Evolutionary conservation across 208 protist species (phyloP).

Genomic region (Wallacemonas sp.): DNA sequence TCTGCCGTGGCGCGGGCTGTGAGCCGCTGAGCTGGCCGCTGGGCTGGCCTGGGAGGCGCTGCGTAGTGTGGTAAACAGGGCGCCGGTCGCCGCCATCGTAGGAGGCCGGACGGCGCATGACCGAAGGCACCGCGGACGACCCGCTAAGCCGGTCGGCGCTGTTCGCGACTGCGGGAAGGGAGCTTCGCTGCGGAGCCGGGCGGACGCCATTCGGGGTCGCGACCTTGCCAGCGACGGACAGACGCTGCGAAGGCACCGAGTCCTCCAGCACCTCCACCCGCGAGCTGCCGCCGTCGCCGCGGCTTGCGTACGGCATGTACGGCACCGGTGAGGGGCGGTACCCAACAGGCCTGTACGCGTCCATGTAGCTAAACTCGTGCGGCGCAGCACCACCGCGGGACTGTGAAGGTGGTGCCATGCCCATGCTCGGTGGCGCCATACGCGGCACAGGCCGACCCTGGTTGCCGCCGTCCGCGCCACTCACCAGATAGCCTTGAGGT

Average conservation of each 20-base stretch:
- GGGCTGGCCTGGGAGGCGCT: too few species aligned
- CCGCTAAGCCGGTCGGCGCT: not conserved
- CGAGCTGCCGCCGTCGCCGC: slow-evolving; percentile 1
- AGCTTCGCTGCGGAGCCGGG: not conserved
- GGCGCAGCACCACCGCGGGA: not conserved
- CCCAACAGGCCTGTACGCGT: not conserved
- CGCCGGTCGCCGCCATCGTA: slow-evolving; percentile 1
- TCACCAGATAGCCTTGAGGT: not conserved
- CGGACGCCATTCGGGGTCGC: not conserved
- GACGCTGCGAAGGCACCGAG: not conserved
- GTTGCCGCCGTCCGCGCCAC: not conserved
- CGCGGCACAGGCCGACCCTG: not conserved
- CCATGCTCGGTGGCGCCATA: not conserved
- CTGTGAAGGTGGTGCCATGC: not conserved
- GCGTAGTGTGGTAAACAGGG: not conserved
- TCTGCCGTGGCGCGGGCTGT: not conserved
- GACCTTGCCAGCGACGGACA: not conserved
- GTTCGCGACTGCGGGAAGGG: not conserved
- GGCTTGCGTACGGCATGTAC: not conserved
- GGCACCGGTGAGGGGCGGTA: not conserved
- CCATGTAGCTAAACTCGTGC: not conserved
- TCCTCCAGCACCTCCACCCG: slow-evolving; percentile 7
- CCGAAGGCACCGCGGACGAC: not conserved
- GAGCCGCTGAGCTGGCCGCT: not conserved
- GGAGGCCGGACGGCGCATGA: not conserved